Base-by-base conservation (phyloP, 495 filamentous ascomycete species). In the Hypomontagnella monticulosa region DNA sequence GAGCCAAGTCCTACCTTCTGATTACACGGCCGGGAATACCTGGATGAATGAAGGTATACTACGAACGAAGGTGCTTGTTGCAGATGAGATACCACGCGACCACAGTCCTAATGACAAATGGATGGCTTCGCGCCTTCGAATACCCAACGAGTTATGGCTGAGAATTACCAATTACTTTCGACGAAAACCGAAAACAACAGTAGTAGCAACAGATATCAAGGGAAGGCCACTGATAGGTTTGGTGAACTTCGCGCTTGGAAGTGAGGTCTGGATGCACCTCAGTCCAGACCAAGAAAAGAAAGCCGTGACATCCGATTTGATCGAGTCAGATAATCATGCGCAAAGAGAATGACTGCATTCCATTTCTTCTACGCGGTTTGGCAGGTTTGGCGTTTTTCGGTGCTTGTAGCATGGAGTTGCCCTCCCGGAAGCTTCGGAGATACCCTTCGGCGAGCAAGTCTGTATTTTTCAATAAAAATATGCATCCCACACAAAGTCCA, bases 181-280 rank as follows among this genome's bases (percentile, higher is more conserved):
- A 41, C 62, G 76, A 20, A 57, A 43, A 51, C 40, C 38, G 42
- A 63, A 62, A 37, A 9, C 18, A 32, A 34, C 63, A 15, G 15
- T 12, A 30, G 43, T 70, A 37, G 51, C 62, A 20, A 59, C 43
- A 9, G 46, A 61, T 44, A 40, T 57, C 40, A 62, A 63, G 4
- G 67, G 66, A 20, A 66, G 57, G 43, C 58, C 66, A 52, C 34
- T 69, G 15, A 44, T 46, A 49, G 76, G 73, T 8, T 57, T 76
- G 27, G 57, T 76, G 16, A 77, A 70, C 61, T 76, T 76, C 47
- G 71, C 70, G 49, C 66, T 58, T 51, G 75, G 76, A 44, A 71
- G 77, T 27, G 83, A 85, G 61, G 71, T 84, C 19, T 84, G 78
- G 80, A 81, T 81, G 71, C 83, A 83, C 70, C 67, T 79, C 47